A percentile compares a stretch with the other conserved stretches of the same genome.
These are phyloP conservation scores for Cladosporium austrohemisphaericum DNA, from an alignment of 2,329 filamentous ascomycete genomes.

Conservation along the genomic window DNA sequence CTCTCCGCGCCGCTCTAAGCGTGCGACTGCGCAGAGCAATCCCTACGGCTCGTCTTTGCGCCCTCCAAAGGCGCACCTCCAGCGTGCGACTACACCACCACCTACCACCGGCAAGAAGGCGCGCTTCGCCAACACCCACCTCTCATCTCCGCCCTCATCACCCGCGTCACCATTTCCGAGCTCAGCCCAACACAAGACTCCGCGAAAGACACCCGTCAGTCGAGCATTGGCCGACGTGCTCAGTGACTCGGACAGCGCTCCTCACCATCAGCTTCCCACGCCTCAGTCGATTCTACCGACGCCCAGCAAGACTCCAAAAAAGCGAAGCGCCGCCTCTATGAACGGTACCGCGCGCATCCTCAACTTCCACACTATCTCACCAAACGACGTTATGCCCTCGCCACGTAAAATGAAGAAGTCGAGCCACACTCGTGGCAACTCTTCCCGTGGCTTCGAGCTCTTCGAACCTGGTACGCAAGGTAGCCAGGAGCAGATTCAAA, in stretches of 20 bases:
- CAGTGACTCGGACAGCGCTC: conserved; percentile 13
- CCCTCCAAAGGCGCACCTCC: conserved; percentile 9
- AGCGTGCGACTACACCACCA: conserved; percentile 24
- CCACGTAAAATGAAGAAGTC: conserved; percentile 49
- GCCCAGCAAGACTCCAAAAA: conserved; percentile 73
- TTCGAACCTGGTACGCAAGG: conserved; percentile 48
- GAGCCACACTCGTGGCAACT: conserved; percentile 14
- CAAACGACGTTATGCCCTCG: conserved; percentile 56
- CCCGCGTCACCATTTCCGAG: conserved; percentile 32
- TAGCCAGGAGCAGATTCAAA: conserved; percentile 51
- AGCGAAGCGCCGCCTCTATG: conserved; percentile 40
- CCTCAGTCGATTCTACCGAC: conserved; percentile 62
- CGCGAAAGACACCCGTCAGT: conserved; percentile 16
- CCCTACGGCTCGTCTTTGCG: conserved; percentile 41
- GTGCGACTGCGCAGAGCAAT: conserved; percentile 37
- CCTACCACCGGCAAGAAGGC: conserved; percentile 31
- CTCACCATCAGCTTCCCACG: conserved; percentile 6
- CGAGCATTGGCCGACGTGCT: conserved; percentile 12
- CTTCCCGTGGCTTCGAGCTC: conserved; percentile 52
- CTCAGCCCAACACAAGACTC: conserved; percentile 17
- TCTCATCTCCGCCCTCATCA: conserved; percentile 42
- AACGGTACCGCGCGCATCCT: conserved; percentile 49
- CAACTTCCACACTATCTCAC: conserved; percentile 55
- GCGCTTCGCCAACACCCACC: conserved; percentile 46
- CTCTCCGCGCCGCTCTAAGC: conserved; percentile 47